Conservation (phyloP, 208 protist genomes). For the Wallacemonas collosoma region DNA sequence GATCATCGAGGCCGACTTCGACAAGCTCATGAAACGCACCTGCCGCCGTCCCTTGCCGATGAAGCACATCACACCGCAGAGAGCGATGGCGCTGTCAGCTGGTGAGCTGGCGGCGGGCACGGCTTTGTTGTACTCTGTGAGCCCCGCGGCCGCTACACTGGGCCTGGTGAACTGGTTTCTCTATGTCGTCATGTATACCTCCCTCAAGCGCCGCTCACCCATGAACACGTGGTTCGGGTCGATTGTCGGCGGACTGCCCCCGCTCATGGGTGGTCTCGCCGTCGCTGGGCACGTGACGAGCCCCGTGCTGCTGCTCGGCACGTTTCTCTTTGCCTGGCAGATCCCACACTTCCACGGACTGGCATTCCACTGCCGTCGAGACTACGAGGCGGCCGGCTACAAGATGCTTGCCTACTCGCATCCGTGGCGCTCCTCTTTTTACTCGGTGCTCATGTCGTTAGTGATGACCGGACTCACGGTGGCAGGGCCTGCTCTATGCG, state of each 20-base stretch:
- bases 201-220: constrained; percentile 83
- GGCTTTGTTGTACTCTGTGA: constrained; percentile 62
- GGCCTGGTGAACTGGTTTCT: constrained; percentile 84
- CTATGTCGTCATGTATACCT: constrained; percentile 90
- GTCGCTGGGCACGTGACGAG: constrained; percentile 45
- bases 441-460: constrained; percentile 75
- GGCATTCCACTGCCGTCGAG: constrained; percentile 86
- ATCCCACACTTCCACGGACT: constrained; percentile 93
- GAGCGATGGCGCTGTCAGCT: constrained; percentile 42
- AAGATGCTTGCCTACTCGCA: constrained; percentile 91
- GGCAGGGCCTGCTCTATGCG: constrained; percentile 41
- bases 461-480: constrained; percentile 71
- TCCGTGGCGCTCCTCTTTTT: constrained; percentile 86
- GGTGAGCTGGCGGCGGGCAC: constrained; percentile 70
- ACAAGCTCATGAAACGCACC: constrained; percentile 91
- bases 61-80: constrained; percentile 55
- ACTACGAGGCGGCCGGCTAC: constrained; percentile 91
- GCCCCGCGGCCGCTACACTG: constrained; percentile 58
- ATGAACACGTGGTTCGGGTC: constrained; percentile 92
- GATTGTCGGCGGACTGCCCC: constrained; percentile 91
- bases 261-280: constrained; percentile 88
- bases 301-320: constrained; percentile 70
- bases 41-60: constrained; percentile 83
- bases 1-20: constrained; percentile 78
- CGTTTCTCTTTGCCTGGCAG: constrained; percentile 89